Base-by-base conservation (phyloP, 257 asterid species). In the Voacanga thouarsii region DNA sequence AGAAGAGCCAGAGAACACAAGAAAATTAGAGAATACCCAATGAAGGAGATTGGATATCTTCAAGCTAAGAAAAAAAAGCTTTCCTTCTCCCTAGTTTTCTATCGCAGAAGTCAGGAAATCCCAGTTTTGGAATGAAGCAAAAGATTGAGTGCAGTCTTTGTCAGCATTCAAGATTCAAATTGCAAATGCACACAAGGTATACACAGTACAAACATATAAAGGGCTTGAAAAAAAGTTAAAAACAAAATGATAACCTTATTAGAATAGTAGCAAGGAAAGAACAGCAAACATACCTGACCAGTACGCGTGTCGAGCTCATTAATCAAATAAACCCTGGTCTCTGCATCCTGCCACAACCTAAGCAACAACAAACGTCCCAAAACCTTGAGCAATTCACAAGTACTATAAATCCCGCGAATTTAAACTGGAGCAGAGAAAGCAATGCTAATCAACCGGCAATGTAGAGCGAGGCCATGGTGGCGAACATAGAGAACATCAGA, bases 291-390 rank as follows among this genome's bases (percentile, higher is more conserved):
- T 74, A 94, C 98, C 94, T 86, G 97, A 61, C 93, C 96, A 67
- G 94, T 90, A 85, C 87, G 88, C 80, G 81, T 84, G 80, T 89
- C 92, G 51, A 94, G 96, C 84, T 90, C 92, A 63, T 77, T 77
- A 74, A 86, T 83, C 72, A 94, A 72, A 77, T 84, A 79, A 57
- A 90, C 90, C 77, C 96, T 86, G 77, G 75, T 90, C 83, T 85
- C 87, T 23, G 98, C 86, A 24, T 92, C 98, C 86, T 92, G 96
- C 98, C 98, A 94, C 88, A 92, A 77, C 79, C 98, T 94, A 80
- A 76, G 75, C 80, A 81, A 83, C 59, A 44, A 51, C 71, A 57
- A 23, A 72, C 66, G 74, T 49, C 64, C 76, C 69, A 74, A 75
- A 63, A 69, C 66, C 16, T 5, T 21, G 41, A 47, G 51, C 18